Base-by-base conservation (phyloP, 1,284 basidiomycete genomes). In the Ustilago vetiveriae region DNA sequence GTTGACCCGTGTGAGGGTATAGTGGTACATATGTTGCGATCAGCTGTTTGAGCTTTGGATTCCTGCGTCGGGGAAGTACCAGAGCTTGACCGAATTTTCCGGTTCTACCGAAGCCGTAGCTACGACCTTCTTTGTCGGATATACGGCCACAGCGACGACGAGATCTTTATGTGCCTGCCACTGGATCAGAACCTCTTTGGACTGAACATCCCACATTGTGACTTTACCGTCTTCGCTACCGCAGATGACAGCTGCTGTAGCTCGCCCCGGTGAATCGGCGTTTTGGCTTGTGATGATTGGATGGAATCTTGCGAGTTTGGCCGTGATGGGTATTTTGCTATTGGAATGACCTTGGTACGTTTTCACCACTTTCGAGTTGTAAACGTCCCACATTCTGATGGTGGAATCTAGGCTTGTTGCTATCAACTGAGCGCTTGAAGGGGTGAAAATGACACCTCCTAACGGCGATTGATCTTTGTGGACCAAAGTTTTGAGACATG, bases 381-480 rank as follows among this genome's bases (percentile, higher is more conserved):
- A 90, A 70, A 91, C 92, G 80, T 95, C 92, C 94, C 96, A 98
- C 21, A 99, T 84, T 1, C 96, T 87, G 52, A 98, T 88, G 0
- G 91, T 92, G 6, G 91, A 94, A 80, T 98, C 94, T 75, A 98
- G 89, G 5, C 94, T 94, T 1, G 92, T 89, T 2, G 90, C 89
- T 35, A 98, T 86, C 26, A 98, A 87, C 82, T 91, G 95, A 79
- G 88, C 88, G 0, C 92, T 92, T 74, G 94, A 94, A 0, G 93
- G 93, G 11, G 94, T 92, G 84, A 98, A 98, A 66, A 86, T 86
- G 43, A 92, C 90, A 80, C 90, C 88, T 4, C 90, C 91, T 64
- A 92, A 91, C 76, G 95, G 92, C 3, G 92, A 91, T 84, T 95
- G 95, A 67, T 94, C 92, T 75, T 94, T 93, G 74, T 98, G 94